phyloP scores from a whole-genome alignment of 1,139 yeast species.

The Kodamaea sp. region DNA sequence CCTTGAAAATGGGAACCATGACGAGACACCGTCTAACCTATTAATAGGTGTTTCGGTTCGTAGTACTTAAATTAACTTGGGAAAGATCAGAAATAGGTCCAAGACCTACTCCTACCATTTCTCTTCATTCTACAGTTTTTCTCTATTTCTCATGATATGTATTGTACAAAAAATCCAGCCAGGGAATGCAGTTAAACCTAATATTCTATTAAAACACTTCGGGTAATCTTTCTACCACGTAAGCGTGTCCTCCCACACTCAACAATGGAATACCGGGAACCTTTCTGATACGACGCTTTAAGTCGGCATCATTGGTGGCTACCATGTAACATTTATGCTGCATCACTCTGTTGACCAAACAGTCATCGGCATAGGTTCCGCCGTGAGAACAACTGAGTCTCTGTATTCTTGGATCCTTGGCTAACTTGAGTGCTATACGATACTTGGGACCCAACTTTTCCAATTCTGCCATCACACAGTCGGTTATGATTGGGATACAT shows the following conservation, averaged over 20 bases:
- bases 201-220: constrained; percentile 70
- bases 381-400: constrained; percentile 86
- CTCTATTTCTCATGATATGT: background rate
- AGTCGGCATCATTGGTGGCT: constrained; percentile 98
- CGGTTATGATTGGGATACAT: constrained; percentile 93
- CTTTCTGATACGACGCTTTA: constrained; percentile 89
- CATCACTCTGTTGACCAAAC: constrained; percentile 86
- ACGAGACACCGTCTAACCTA: too few species aligned
- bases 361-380: constrained; percentile 98
- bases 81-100: too few species aligned
- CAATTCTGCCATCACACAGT: constrained; percentile 96
- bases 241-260: constrained; percentile 94
- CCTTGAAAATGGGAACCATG: too few species aligned
- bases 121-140: too few species aligned
- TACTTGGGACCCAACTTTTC: constrained; percentile 94
- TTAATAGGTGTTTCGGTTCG: too few species aligned
- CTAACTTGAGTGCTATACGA: constrained; percentile 87
- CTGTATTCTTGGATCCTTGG: constrained; percentile 90
- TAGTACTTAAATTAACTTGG: too few species aligned
- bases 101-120: too few species aligned
- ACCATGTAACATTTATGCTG: constrained; percentile 97
- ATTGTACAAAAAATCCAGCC: constrained; percentile 8
- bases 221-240: constrained; percentile 91
- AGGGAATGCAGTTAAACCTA: constrained; percentile 9
- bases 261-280: constrained; percentile 95